Evolutionary conservation across 768 basidiomycete genomes (phyloP), one percentile per base, ranked within the genome.

Genomic region (Suillus lakei): DNA sequence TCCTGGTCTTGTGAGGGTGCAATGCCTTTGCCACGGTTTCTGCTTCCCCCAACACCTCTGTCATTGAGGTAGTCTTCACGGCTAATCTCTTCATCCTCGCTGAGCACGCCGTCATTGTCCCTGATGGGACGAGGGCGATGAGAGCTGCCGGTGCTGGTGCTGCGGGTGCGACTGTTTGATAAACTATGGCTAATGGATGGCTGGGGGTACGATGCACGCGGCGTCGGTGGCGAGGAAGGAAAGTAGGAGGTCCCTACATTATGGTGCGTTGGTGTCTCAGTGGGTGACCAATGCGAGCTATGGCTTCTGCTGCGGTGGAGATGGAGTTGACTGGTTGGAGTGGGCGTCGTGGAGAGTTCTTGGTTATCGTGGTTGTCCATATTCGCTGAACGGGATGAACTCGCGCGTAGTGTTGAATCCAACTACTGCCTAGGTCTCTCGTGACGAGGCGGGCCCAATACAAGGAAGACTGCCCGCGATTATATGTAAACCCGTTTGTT

Each of bases 211-310:
- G 79, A 74, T 50, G 79, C 81, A 38, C 83, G 79, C 13, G 82
- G 72, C 13, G 82, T 77, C n/a, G 88, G 84, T 7, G 87, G 85
- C 36, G 73, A 58, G 6, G 80, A 70, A 43, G 85, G 77, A 66
- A 85, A 88, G 74, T 90, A 90, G 9, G 90, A 91, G 21, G 89
- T 88, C 63, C 89, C 91, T 69, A 87, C 86, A 71, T 86, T 81
- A 73, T 89, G 90, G 70, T 90, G 90, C 18, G 79, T 81, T 39
- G 88, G 89, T 8, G 86, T 85, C 43, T 89, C 86, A 21, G 77
- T 74, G 15, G 83, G 73, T 18, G 87, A 86, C 85, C 87, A 87
- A 66, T 83, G 83, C n/a, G 89, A 87, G 63, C 82, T 79, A 64
- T 83, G 83, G 72, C 85, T 88, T 61, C 83, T 68, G 60, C 77